Evolutionary conservation across 768 basidiomycete genomes (phyloP), one percentile per base, ranked within the genome.

Genomic region (Podaxis sp.): DNA sequence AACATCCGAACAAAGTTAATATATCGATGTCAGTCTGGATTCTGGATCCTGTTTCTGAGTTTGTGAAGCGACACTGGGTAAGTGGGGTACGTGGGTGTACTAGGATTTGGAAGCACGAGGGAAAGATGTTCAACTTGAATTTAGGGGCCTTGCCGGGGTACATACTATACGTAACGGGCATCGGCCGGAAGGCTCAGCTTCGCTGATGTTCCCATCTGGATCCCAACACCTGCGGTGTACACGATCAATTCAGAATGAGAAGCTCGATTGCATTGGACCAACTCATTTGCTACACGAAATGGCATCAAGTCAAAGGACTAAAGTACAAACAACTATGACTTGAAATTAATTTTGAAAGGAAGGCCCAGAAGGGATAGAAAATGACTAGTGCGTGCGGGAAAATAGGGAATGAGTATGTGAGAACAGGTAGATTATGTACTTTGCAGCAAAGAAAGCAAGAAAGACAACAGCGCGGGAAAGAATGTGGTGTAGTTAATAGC

Each of bases 281-380:
- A 50, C 22, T 22, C 49, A 50, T 20, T 50, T 22, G 48, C 48
- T 24, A 20, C 48, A 44, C n/a, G 15, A 20, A n/a, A 22, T 20
- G 20, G 20, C 17, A 8, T 50, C 22, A 56, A 41, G 54, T 28
- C n/a, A 30, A 56, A 28, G 15, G 26, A 26, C 40, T 56, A 56
- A 22, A 44, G 22, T 41, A 56, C 24, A 28, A 30, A 44, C 49
- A 44, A 20, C 15, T 44, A 28, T 13, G 49, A 50, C 49, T 24
- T 4, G 26, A 20, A 4, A 56, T 56, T 56, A 56, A 41, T 17
- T 44, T 41, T 56, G 24, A 40, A 41, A 56, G 13, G 24, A 8
- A 3, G 22, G 22, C 20, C 40, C 41, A 55, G 62, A 49, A 59
- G 52, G 49, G 59, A 44, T 60, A 36, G 51, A 44, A 55, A 61